Percentiles rank a stretch among this genome's conserved stretches.
Conservation (phyloP, 73 alveolate genomes). For the Paramecium biaurelia region DNA sequence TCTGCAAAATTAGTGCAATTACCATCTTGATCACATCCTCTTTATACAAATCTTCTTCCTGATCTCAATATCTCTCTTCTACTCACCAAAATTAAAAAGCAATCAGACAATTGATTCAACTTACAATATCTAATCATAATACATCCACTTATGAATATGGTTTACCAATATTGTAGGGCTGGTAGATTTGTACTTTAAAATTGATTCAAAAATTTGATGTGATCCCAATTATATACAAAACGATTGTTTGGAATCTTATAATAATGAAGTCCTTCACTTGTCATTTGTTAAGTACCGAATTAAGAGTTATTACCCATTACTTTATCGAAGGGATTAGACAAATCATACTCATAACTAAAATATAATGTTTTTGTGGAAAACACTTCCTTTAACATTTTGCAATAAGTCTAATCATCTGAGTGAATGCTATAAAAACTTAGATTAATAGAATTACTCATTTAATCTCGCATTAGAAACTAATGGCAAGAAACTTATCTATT, state of each 20-base stretch:
- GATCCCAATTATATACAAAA: slow-evolving; percentile 22
- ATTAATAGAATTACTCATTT: not conserved
- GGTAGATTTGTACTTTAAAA: not conserved
- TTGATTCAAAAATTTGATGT: not conserved
- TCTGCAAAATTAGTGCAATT: slow-evolving; percentile 89
- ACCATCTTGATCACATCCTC: slow-evolving; percentile 95
- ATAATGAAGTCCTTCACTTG: not conserved
- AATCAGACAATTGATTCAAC: not conserved
- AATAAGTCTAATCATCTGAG: slow-evolving; percentile 24
- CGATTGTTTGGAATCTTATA: slow-evolving; percentile 7
- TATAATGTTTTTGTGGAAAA: slow-evolving; percentile 50
- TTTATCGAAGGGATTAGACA: slow-evolving; percentile 49
- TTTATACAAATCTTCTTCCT: slow-evolving; percentile 88
- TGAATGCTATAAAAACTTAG: not conserved
- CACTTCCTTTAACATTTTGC: slow-evolving; percentile 27
- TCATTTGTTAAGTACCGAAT: not conserved
- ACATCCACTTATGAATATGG: slow-evolving; percentile 39
- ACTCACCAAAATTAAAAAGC: slow-evolving; percentile 72
- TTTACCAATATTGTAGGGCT: slow-evolving; percentile 19
- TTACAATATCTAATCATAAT: not conserved
- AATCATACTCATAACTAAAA: slow-evolving; percentile 60
- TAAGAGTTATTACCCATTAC: not conserved
- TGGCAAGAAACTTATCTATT: slow-evolving; percentile 32
- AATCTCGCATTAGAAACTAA: not conserved
- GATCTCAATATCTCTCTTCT: slow-evolving; percentile 89